Conservation (phyloP, 2,329 filamentous ascomycete species). For the Calonectria crousiana region DNA sequence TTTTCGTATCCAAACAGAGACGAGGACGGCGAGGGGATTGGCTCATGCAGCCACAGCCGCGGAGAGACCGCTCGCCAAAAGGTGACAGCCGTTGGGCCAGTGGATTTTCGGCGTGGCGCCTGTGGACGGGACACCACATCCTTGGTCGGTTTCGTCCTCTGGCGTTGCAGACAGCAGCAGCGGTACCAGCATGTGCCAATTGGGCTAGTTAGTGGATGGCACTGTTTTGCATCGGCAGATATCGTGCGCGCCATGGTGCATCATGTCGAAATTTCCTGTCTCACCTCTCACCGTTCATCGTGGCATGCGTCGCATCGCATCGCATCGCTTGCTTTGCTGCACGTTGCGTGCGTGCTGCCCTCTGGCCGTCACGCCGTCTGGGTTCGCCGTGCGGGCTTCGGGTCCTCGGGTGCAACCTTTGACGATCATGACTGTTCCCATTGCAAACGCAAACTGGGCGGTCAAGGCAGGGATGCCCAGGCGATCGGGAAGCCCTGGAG, state of each 20-base stretch:
- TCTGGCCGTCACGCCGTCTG: not conserved
- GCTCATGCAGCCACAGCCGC: conserved; percentile 19
- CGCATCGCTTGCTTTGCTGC: not conserved
- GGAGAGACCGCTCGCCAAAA: conserved; percentile 11
- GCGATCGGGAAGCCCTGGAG: not conserved
- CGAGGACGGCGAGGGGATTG: conserved; percentile 6
- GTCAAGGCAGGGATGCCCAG: conserved; percentile 2
- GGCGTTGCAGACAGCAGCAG: not conserved
- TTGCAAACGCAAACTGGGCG: not conserved
- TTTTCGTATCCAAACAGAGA: conserved; percentile 14
- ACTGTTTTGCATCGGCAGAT: not conserved
- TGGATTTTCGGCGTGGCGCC: not conserved
- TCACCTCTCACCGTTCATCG: not conserved
- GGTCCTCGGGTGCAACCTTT: conserved; percentile 14
- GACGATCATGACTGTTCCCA: not conserved
- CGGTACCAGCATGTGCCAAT: not conserved
- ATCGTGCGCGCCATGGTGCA: not conserved
- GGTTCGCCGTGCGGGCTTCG: not conserved
- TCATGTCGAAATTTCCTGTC: not conserved
- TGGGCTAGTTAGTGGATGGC: not conserved
- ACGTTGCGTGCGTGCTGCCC: not conserved
- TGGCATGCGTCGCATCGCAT: not conserved
- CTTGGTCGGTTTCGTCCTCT: not conserved
- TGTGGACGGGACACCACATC: not conserved
- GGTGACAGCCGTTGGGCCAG: conserved; percentile 12